These are phyloP conservation scores for Aspergillus niger DNA, from an alignment of 2,329 filamentous ascomycete genomes.

Conservation along the genomic window DNA sequence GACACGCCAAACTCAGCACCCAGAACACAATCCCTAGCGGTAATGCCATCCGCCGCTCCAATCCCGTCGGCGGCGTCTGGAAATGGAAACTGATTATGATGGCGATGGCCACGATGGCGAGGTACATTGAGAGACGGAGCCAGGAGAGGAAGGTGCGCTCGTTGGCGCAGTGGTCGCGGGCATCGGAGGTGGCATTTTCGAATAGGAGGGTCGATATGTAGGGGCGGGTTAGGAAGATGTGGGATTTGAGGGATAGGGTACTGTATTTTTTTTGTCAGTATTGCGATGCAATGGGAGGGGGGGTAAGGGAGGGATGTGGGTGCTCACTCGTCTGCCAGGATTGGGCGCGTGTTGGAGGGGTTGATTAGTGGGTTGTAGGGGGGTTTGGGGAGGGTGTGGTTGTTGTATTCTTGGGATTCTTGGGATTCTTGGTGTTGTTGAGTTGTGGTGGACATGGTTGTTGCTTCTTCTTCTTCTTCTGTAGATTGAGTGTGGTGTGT, in stretches of 20 bases:
- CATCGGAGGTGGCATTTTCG: slow-evolving; percentile 67
- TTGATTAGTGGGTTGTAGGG: slow-evolving; percentile 7
- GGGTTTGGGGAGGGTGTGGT: neutral
- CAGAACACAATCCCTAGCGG: slow-evolving; percentile 90
- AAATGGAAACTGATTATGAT: slow-evolving; percentile 94
- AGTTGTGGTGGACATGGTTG: neutral
- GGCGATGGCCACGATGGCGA: slow-evolving; percentile 84
- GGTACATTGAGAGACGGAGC: slow-evolving; percentile 84
- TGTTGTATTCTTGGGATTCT: neutral
- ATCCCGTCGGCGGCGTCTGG: slow-evolving; percentile 66
- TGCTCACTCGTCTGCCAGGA: neutral
- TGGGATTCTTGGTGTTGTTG: neutral
- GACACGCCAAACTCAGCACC: slow-evolving; percentile 74
- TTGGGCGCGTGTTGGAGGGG: neutral
- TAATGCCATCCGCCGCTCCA: slow-evolving; percentile 76
- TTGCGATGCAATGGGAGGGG: neutral
- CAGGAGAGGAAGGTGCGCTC: slow-evolving; percentile 83
- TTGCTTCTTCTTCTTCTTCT: too few relatives aligned
- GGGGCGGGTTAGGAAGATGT: slow-evolving; percentile 57
- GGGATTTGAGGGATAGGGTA: slow-evolving; percentile 23
- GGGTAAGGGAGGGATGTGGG: neutral
- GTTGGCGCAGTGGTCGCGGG: slow-evolving; percentile 66
- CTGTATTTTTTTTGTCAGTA: slow-evolving; percentile 14
- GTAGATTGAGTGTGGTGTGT: too few relatives aligned
- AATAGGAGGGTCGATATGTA: slow-evolving; percentile 64